phyloP scores from a whole-genome alignment of 1,284 basidiomycete species.

The Hemileia vastatrix region DNA sequence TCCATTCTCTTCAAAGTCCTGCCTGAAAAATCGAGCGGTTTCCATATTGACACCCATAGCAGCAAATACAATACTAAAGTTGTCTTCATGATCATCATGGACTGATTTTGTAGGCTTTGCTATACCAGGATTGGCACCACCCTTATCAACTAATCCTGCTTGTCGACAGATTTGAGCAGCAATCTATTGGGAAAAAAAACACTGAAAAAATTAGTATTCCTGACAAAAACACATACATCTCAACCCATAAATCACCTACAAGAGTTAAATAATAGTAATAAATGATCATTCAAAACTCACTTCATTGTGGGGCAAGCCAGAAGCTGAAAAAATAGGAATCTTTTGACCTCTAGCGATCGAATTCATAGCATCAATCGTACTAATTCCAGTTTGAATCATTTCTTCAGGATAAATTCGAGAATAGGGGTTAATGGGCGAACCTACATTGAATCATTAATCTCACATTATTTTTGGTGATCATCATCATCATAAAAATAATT shows the following conservation, averaged over 20 bases:
- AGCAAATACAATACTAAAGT: constrained; percentile 98
- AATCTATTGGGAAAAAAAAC: constrained; percentile 54
- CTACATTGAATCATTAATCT: constrained; percentile 47
- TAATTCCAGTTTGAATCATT: constrained; percentile 99
- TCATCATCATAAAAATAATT: background rate
- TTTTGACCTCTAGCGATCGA: constrained; percentile 99
- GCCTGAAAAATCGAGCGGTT: constrained; percentile 98
- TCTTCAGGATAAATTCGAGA: constrained; percentile 99
- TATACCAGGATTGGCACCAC: constrained; percentile 31
- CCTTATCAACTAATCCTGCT: constrained; percentile 79
- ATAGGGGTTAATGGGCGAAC: constrained; percentile 97
- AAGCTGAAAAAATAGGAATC: constrained; percentile 99
- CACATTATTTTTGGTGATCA: background rate
- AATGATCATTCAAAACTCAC: constrained; percentile 48
- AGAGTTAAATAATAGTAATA: background rate
- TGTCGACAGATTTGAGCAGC: constrained; percentile 99
- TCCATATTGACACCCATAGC: constrained; percentile 99
- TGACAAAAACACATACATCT: background rate
- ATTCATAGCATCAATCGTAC: constrained; percentile 95
- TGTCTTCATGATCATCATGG: constrained; percentile 98
- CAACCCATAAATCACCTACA: constrained; percentile 13
- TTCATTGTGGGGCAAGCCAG: constrained; percentile 98
- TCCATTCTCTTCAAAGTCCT: constrained; percentile 99
- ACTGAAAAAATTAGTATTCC: background rate
- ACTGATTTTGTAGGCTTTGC: constrained; percentile 82